Base-by-base conservation (phyloP, 1,139 yeast species). In the Pichia sp. region DNA sequence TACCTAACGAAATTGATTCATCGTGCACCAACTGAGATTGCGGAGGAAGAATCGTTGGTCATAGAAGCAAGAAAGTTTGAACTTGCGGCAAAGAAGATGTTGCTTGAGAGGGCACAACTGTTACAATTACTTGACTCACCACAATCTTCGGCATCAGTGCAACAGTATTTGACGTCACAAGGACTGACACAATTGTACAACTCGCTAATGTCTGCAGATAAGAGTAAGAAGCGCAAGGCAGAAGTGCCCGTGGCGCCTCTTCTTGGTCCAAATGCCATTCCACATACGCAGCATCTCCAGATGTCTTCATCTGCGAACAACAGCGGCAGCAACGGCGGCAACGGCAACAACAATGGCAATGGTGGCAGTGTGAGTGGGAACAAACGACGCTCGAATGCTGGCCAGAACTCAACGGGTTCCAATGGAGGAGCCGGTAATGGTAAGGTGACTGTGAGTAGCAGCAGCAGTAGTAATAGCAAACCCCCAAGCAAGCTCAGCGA, bases 11-110 rank as follows among this genome's bases (percentile, higher is more conserved):
- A 88, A 60, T 74, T 93, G 36, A 75, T 93, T 48, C 82, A 83
- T 54, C 76, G 99, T 62, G 85, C 95, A 3, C 97, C 99, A 0
- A 96, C 97, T 0, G 99, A 93, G 67, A 89, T 93, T 45, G 98
- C 99, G 0, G 99, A 93, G 70, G 99, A 93, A 69, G 98, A 95
- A 69, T 90, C 96, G 0, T 75, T 93, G 52, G 90, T 93, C 3
- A 84, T 92, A 48, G 99, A 93, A 68, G 95, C 98, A 1, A 81
- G 96, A 55, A 82, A 95, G 61, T 88, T 93, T 60, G 99, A 93
- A 66, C 81, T 92, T 56, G 90, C 96, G 1, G 96, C 98, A 0
- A 92, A 90, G 73, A 87, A 89, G 67, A 87, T 93, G 79, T 78
- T 92, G 55, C 74, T 78, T 51, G 99, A 93, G 69, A 79, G 99